Percentiles rank a stretch among this genome's conserved stretches.
Conservation (phyloP, 2,329 filamentous ascomycete species). For the Davidsoniella virescens region DNA sequence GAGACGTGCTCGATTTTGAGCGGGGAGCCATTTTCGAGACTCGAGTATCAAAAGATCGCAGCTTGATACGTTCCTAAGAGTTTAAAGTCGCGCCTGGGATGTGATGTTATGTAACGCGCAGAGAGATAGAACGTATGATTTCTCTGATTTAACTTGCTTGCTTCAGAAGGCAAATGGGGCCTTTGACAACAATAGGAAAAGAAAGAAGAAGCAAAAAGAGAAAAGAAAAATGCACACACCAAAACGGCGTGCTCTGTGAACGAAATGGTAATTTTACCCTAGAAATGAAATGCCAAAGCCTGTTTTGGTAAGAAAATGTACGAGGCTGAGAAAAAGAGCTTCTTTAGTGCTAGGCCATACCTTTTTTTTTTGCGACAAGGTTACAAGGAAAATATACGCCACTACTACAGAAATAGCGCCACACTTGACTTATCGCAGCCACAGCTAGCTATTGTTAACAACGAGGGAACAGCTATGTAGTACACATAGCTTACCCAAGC, state of each 20-base stretch:
- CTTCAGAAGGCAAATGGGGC: too few species aligned
- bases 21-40: constrained; percentile 2
- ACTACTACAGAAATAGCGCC: too few species aligned
- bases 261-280: not conserved
- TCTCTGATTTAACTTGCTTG: too few species aligned
- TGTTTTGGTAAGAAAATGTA: not conserved
- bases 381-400: too few species aligned
- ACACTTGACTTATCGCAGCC: too few species aligned
- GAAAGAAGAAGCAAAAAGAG: not conserved
- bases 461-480: too few species aligned
- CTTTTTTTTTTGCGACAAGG: too few species aligned
- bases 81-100: not conserved
- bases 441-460: too few species aligned
- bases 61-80: not conserved
- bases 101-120: not conserved
- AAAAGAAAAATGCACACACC: not conserved
- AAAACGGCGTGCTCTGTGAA: too few species aligned
- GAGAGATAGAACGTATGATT: too few species aligned
- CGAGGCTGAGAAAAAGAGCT: not conserved
- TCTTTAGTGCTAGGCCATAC: too few species aligned
- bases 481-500: too few species aligned
- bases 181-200: not conserved
- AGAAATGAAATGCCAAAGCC: not conserved
- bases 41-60: not conserved
- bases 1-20: constrained; percentile 1